A percentile compares a stretch with the other conserved stretches of the same genome.
These are phyloP conservation scores for Gleditsia sinensis DNA, from an alignment of 306 rosid species.

Conservation along the genomic window DNA sequence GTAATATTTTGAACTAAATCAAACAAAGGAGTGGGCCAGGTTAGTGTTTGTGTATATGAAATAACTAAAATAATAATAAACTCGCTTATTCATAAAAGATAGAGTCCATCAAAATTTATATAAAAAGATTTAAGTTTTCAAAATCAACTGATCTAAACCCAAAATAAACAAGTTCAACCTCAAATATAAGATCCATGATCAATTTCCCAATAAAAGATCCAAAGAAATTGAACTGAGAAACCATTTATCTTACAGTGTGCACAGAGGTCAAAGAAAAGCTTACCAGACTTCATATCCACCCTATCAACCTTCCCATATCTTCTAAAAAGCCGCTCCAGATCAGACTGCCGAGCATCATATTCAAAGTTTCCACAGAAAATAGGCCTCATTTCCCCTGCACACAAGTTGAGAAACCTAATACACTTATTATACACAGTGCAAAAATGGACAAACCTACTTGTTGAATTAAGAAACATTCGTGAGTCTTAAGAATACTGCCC, in stretches of 20 bases:
- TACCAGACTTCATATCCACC: slow-evolving; percentile 99
- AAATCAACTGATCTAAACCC: slow-evolving; percentile 8
- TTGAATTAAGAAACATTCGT: not conserved
- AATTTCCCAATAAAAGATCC: not conserved
- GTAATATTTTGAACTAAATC: slow-evolving; percentile 1
- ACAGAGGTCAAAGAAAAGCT: slow-evolving; percentile 38
- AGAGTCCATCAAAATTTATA: slow-evolving; percentile 4
- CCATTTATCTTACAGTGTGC: slow-evolving; percentile 13
- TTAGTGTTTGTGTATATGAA: not conserved
- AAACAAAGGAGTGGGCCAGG: not conserved
- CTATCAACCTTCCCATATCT: slow-evolving; percentile 96
- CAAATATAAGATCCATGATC: not conserved
- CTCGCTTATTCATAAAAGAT: not conserved
- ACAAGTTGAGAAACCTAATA: slow-evolving; percentile 25
- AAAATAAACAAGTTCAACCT: slow-evolving; percentile 16
- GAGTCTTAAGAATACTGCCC: not conserved
- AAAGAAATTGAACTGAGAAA: not conserved
- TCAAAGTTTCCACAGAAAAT: slow-evolving; percentile 95
- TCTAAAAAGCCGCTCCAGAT: slow-evolving; percentile 87
- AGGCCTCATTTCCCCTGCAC: slow-evolving; percentile 79
- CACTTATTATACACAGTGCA: not conserved
- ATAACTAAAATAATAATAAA: not conserved
- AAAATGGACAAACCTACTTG: not conserved
- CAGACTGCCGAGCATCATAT: slow-evolving; percentile 89
- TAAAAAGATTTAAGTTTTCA: not conserved